phyloP scores from a whole-genome alignment of 345 rosid genomes.

The Eucalyptus regnans region DNA sequence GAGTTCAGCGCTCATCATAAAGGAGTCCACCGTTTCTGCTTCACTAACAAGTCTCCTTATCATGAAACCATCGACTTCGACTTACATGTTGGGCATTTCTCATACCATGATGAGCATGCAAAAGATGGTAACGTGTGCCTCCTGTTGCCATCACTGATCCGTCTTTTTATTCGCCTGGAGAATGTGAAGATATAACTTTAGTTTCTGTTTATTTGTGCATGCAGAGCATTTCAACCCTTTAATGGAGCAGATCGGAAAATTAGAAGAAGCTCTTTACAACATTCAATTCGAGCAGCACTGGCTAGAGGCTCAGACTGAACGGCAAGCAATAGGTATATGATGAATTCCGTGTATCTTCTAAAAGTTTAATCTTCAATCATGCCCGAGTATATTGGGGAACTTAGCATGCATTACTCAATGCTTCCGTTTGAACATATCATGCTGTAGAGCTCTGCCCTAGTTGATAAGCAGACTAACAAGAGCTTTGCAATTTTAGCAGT shows the following conservation, averaged over 20 bases:
- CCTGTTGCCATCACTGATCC: background rate
- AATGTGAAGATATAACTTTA: background rate
- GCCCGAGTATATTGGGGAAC: background rate
- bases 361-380: background rate
- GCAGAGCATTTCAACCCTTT: slow-evolving; percentile 66
- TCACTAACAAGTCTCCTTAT: slow-evolving; percentile 62
- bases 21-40: slow-evolving; percentile 64
- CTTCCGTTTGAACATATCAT: background rate
- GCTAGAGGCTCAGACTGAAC: slow-evolving; percentile 78
- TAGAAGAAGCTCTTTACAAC: slow-evolving; percentile 64
- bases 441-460: background rate
- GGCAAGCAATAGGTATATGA: slow-evolving; percentile 48
- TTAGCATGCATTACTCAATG: background rate
- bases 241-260: slow-evolving; percentile 45
- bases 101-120: slow-evolving; percentile 57
- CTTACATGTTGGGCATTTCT: slow-evolving; percentile 51
- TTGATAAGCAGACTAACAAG: background rate
- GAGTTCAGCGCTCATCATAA: slow-evolving; percentile 46
- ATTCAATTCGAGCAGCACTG: slow-evolving; percentile 73
- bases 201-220: background rate
- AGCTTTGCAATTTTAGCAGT: background rate
- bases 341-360: background rate
- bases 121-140: slow-evolving; percentile 36
- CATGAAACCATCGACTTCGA: slow-evolving; percentile 67
- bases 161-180: background rate